Evolutionary conservation across 768 basidiomycete genomes (phyloP), one percentile per base, ranked within the genome.

Genomic region (Naganishia friedmannii): DNA sequence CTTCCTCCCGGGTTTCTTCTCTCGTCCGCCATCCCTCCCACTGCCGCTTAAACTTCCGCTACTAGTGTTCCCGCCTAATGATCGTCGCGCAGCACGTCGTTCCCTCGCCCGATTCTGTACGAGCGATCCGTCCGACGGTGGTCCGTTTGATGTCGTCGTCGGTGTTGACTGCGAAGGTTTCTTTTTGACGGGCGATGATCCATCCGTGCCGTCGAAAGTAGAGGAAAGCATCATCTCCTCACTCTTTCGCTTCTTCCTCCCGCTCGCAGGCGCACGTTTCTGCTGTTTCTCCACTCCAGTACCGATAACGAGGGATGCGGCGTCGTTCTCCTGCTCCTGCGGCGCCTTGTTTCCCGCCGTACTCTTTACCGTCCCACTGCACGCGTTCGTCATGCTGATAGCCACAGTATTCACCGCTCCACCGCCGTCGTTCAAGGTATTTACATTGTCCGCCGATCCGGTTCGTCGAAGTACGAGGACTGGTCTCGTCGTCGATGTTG

Each of bases 241-340:
- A 15, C 60, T 63, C 39, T 63, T 63, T 28, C 60, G 37, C 26
- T 63, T 63, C 39, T 63, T 63, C 26, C 39, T 28, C 8, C 60
- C 60, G 19, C 48, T 26, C 26, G 17, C 46, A 7, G 13, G 6
- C 42, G 26, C 19, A n/a, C 60, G 60, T 21, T 45, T 42, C 29
- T 28, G 15, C 39, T 63, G 15, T 34, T 45, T 34, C 42, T 63
- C 29, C 23, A 10, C 23, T 1, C n/a, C 39, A 7, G 28, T n/a
- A 13, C 60, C 42, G 39, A 46, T 26, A 15, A 42, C 12, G 60
- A 63, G n/a, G n/a, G 48, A 51, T 7, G n/a, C 8, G 7, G 7
- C 60, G 7, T 42, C 42, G 17, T 63, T 63, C 39, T 63, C 60
- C 42, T 63, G 60, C 39, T 63, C 60, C n/a, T 26, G 37, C 6